phyloP scores from a whole-genome alignment of 306 rosid species.

The Mimosa pudica region DNA sequence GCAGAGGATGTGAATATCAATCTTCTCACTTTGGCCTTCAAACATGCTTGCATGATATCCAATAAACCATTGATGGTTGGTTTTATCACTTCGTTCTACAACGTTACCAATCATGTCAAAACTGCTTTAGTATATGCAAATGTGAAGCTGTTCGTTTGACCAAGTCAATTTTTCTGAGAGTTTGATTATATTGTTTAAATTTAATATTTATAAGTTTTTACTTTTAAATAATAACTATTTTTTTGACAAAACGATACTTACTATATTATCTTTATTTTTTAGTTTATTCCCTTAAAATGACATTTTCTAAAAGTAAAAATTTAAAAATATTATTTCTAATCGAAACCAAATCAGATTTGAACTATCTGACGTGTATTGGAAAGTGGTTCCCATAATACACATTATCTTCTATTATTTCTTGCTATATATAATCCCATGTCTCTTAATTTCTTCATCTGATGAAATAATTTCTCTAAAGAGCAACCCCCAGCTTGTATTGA shows the following conservation, averaged over 20 bases:
- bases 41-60: conserved; percentile 69
- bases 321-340: too few relatives aligned
- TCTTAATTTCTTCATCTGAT: background rate
- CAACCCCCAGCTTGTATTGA: background rate
- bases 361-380: too few relatives aligned
- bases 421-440: background rate
- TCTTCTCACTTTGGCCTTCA: conserved; percentile 55
- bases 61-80: conserved; percentile 65
- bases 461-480: background rate
- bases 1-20: conserved; percentile 78
- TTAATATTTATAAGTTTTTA: too few relatives aligned
- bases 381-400: background rate
- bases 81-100: conserved; percentile 80
- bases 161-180: too few relatives aligned
- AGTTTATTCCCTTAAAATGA: too few relatives aligned
- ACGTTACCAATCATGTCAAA: background rate
- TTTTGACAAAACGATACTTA: too few relatives aligned
- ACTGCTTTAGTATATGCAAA: background rate
- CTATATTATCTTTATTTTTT: too few relatives aligned
- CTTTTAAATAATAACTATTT: too few relatives aligned
- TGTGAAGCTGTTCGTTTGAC: background rate
- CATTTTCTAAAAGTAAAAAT: too few relatives aligned
- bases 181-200: too few relatives aligned
- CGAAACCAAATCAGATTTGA: too few relatives aligned
- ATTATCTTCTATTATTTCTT: background rate